Conservation (phyloP, 352 stramenopile species). For the Pilasporangium apinafurcum region DNA sequence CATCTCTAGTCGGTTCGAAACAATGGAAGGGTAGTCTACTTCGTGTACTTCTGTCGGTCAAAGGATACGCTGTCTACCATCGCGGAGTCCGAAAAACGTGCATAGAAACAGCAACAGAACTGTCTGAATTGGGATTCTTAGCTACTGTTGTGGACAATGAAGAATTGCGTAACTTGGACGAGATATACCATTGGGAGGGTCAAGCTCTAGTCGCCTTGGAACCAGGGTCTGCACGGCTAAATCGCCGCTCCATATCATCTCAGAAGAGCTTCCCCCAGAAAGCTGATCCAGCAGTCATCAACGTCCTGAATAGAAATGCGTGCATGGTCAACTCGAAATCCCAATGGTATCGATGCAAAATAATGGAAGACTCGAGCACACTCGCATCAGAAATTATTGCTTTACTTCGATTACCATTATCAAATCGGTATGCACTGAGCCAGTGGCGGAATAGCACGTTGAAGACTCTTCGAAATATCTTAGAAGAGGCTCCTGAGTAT, state of each 20-base stretch:
- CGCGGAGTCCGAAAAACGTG: conserved; percentile 26
- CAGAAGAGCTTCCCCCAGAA: conserved; percentile 26
- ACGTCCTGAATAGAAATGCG: conserved; percentile 33
- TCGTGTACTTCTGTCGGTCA: conserved; percentile 26
- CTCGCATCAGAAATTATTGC: conserved; percentile 36
- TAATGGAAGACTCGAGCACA: conserved; percentile 15
- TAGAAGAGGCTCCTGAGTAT: conserved; percentile 4
- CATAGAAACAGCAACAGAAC: conserved; percentile 18
- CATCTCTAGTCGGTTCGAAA: conserved; percentile 48
- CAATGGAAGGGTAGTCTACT: conserved; percentile 59
- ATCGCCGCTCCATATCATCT: conserved; percentile 20
- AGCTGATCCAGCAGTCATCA: conserved; percentile 21
- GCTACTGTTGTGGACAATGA: conserved; percentile 30
- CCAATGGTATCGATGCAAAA: not conserved
- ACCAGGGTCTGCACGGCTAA: conserved; percentile 32
- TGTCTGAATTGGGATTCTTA: conserved; percentile 34
- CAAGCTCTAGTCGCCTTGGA: conserved; percentile 26
- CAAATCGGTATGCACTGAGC: conserved; percentile 4
- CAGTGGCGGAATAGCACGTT: conserved; percentile 21
- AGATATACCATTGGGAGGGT: conserved; percentile 45
- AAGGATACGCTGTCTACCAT: conserved; percentile 50
- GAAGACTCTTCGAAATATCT: conserved; percentile 12
- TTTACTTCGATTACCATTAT: conserved; percentile 17
- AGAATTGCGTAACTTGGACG: conserved; percentile 28
- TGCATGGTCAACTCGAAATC: conserved; percentile 3